Conservation (phyloP, 2,329 filamentous ascomycete genomes). For the Hypoxylon sp. region DNA sequence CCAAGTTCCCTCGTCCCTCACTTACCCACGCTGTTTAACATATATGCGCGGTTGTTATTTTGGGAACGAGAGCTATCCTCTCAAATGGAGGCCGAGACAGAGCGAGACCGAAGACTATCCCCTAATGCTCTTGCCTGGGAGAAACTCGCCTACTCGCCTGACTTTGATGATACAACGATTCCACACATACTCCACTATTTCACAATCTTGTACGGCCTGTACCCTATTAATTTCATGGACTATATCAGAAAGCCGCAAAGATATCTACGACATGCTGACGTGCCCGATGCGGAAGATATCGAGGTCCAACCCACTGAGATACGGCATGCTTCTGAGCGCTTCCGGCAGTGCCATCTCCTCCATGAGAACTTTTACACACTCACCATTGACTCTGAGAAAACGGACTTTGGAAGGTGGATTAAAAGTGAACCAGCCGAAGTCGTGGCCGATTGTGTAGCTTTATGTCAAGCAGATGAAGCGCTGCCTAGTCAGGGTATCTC, state of each 20-base stretch:
- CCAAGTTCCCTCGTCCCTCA: constrained; percentile 78
- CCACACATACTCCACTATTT: constrained; percentile 82
- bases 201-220: constrained; percentile 85
- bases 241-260: constrained; percentile 87
- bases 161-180: constrained; percentile 72
- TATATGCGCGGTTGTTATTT: constrained; percentile 84
- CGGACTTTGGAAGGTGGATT: constrained; percentile 81
- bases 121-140: constrained; percentile 70
- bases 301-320: constrained; percentile 85
- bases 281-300: constrained; percentile 78
- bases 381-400: constrained; percentile 84
- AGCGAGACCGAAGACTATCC: constrained; percentile 54
- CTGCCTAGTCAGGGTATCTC: constrained; percentile 39
- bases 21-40: constrained; percentile 82
- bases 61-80: constrained; percentile 74
- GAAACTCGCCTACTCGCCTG: constrained; percentile 71
- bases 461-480: constrained; percentile 63
- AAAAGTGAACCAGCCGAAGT: constrained; percentile 85
- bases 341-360: constrained; percentile 79
- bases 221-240: constrained; percentile 88
- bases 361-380: constrained; percentile 89
- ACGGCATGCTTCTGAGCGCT: constrained; percentile 80
- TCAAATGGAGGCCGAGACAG: constrained; percentile 59
- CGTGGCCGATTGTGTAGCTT: constrained; percentile 81
- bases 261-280: constrained; percentile 81